Evolutionary conservation across 305 asterid genomes (phyloP), one percentile per base, ranked within the genome.

Genomic region (Ajuga reptans): DNA sequence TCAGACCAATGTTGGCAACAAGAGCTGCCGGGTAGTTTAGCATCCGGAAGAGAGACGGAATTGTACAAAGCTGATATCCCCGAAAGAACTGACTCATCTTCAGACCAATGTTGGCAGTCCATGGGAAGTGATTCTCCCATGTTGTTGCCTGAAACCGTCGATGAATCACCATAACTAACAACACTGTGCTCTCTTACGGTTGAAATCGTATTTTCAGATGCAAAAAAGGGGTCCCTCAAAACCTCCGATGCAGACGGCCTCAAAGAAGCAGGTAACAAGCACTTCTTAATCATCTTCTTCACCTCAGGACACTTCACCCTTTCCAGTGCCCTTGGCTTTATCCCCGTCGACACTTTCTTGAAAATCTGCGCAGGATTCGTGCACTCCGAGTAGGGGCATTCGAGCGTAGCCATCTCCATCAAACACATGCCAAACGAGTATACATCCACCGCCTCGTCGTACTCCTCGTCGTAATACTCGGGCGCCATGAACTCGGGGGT

Each of bases 401-500:
- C 87, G 21, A 17, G 57, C 39, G 89, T 80, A 34, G 73, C 71
- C 75, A 84, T n/a, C 64, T 82, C 87, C 78, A 82, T 14, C 58
- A 84, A 64, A 60, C 89, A 84, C 87, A 84, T 68, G 1, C 87
- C 87, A 10, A 82, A 84, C 27, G 87, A 71, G 57, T 78, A 84
- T 4, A 82, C 43, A 31, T 84, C 89, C 10, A 80, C 87, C 50
- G 78, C 68, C 27, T 84, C 82, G 29, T 76, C 66, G 6, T 84
- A 78, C 59, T 80, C 85, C 79, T 84, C 85, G 1, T 80, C 84
- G 27, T 84, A 80, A 21, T 69, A 71, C 70, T 84, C 87, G 0
- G 87, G 82, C 1, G 85, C 89, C 87, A 80, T 82, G 7, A 80
- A 82, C 43, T 80, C 84, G 0, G 81, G 81, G 0, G 89, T 84